phyloP scores from a whole-genome alignment of 768 basidiomycete species.

The Suillus spraguei region DNA sequence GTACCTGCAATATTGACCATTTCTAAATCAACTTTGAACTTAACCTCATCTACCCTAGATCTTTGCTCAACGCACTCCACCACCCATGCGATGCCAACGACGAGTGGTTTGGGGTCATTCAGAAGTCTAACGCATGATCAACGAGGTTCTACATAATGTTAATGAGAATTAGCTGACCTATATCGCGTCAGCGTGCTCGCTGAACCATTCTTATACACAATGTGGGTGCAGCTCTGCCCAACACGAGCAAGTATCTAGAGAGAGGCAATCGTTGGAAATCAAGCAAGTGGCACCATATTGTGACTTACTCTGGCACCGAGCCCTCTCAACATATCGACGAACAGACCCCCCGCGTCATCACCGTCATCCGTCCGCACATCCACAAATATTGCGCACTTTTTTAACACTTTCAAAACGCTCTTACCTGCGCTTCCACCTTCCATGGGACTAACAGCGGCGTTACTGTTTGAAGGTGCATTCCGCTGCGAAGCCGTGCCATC shows the following conservation, averaged over 20 bases:
- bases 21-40: constrained; percentile 67
- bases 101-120: constrained; percentile 66
- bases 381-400: constrained; percentile 80
- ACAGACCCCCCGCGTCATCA: constrained; percentile 79
- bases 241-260: constrained; percentile 62
- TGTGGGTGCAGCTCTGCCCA: constrained; percentile 77
- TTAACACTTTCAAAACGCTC: constrained; percentile 54
- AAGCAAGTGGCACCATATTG: constrained; percentile 1
- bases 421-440: constrained; percentile 24
- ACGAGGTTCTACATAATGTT: background rate
- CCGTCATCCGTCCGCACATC: constrained; percentile 77
- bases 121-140: constrained; percentile 45
- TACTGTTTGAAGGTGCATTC: background rate
- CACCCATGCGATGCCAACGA: constrained; percentile 89
- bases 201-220: constrained; percentile 83
- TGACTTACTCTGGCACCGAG: constrained; percentile 77
- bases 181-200: constrained; percentile 75
- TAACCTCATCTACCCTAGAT: constrained; percentile 61
- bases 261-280: too few species aligned
- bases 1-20: constrained; percentile 56
- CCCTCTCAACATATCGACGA: constrained; percentile 79
- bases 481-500: constrained; percentile 18
- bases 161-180: constrained; percentile 44
- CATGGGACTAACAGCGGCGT: background rate
- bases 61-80: constrained; percentile 81